Evolutionary conservation across 257 asterid genomes (phyloP).

Genomic region (Catharanthus roseus): DNA sequence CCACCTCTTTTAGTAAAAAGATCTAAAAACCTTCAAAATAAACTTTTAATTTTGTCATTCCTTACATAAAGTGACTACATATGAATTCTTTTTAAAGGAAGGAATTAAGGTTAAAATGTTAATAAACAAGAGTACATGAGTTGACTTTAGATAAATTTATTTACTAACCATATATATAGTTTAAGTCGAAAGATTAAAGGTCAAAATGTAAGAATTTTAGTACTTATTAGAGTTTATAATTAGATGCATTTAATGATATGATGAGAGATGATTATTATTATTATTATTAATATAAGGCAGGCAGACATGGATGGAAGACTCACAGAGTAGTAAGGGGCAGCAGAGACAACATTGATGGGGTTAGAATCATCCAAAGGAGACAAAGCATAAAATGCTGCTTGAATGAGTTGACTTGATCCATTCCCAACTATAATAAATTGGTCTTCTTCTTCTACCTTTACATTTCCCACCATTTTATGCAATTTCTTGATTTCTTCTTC

Average conservation of each 20-base stretch:
- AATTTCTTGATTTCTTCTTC: conserved; percentile 52
- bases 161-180: too few species aligned
- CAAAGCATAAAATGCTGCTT: conserved; percentile 66
- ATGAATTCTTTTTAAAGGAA: conserved; percentile 18
- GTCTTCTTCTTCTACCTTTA: conserved; percentile 43
- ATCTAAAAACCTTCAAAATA: too few species aligned
- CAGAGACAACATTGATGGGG: conserved; percentile 60
- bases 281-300: neutral
- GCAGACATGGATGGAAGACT: too few species aligned
- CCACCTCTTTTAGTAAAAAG: too few species aligned
- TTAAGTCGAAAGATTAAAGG: neutral
- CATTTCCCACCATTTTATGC: conserved; percentile 60
- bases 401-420: conserved; percentile 79
- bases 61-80: too few species aligned
- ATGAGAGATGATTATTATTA: too few species aligned
- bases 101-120: neutral
- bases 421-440: conserved; percentile 59
- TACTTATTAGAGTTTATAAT: neutral
- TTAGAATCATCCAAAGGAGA: conserved; percentile 30
- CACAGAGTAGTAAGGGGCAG: conserved; percentile 81
- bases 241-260: too few species aligned
- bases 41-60: too few species aligned
- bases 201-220: neutral
- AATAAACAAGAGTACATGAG: too few species aligned
- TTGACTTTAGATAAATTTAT: conserved; percentile 3